Base-by-base conservation (phyloP, 306 rosid species). In the Albizia julibrissin region DNA sequence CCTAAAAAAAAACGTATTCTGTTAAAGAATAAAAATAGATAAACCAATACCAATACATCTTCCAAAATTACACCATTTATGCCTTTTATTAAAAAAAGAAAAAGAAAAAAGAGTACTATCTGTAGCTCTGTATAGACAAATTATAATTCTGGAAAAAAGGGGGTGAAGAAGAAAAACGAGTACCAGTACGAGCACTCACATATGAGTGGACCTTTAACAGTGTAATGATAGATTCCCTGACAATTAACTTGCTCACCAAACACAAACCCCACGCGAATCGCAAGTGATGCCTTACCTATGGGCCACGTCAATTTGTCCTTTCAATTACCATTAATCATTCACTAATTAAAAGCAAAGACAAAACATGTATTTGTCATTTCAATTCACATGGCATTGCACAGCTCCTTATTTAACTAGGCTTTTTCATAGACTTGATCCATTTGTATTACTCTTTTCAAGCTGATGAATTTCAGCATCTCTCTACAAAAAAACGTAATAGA, bases 261-360 rank as follows among this genome's bases (percentile, higher is more conserved):
- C 67, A 3, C 12, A 16, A 39, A 39, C 8, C 52, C 39, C 79
- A n/a, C n/a, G 40, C 43, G 2, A 58, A 24, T 75, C 52, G 8
- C 54, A 40, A 27, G 69, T 58, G 70, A 75, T 58, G 79, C 69
- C 79, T 75, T 58, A 40, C 69, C 79, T 14, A 15, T 0, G 18
- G 22, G 18, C 24, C 52, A 75, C 79, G 69, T 58, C 79, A 26
- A 8, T 6, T 34, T n/a, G 19, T 50, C 31, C 5, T 15, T 50
- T 6, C 40, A 1, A 10, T 10, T 43, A 15, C 3, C 16, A 29
- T 31, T 3, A 10, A 24, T 24, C 15, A 22, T 10, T 24, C 8
- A 12, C 1, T 13, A 24, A 61, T 24, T 61, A 24, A 59, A 59
- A 26, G 33, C 7, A 24, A 26, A 59, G 13, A 24, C 67, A 24